Evolutionary conservation across 2,329 filamentous ascomycete species (phyloP).

Genomic region (Juglanconis sp.): DNA sequence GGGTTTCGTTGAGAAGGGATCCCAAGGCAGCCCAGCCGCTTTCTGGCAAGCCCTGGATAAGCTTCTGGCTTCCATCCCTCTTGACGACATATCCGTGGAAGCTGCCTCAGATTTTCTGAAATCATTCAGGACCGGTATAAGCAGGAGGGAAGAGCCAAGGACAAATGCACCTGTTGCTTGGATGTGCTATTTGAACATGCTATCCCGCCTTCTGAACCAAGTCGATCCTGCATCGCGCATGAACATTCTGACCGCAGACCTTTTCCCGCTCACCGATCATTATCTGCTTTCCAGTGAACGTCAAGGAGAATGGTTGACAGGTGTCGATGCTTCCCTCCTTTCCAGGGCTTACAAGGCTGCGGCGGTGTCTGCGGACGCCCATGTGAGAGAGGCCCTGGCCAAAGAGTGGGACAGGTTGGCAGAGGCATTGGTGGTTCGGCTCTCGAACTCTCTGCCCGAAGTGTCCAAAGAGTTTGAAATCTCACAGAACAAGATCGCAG

Average conservation of each 20-base stretch:
- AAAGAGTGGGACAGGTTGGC: slow-evolving; percentile 63
- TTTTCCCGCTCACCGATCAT: slow-evolving; percentile 54
- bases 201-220: slow-evolving; percentile 49
- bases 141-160: slow-evolving; percentile 70
- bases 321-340: slow-evolving; percentile 34
- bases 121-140: slow-evolving; percentile 68
- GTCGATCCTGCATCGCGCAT: slow-evolving; percentile 42
- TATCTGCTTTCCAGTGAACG: slow-evolving; percentile 44
- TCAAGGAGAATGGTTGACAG: slow-evolving; percentile 36
- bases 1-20: slow-evolving; percentile 77
- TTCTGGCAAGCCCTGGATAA: slow-evolving; percentile 71
- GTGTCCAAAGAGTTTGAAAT: slow-evolving; percentile 72
- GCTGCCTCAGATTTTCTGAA: slow-evolving; percentile 60
- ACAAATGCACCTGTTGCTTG: slow-evolving; percentile 68
- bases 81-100: slow-evolving; percentile 39
- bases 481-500: slow-evolving; percentile 67
- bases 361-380: slow-evolving; percentile 36
- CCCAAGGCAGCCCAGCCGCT: slow-evolving; percentile 67
- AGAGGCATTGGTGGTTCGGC: slow-evolving; percentile 57
- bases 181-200: slow-evolving; percentile 68
- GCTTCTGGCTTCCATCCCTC: slow-evolving; percentile 60
- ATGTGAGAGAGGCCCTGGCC: slow-evolving; percentile 46
- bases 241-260: slow-evolving; percentile 43
- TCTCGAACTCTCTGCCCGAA: slow-evolving; percentile 75
- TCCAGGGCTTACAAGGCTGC: slow-evolving; percentile 47